Percentiles rank a stretch among this genome's conserved stretches.
Conservation (phyloP, 2,329 filamentous ascomycete species). For the Samsoniella hepiali region DNA sequence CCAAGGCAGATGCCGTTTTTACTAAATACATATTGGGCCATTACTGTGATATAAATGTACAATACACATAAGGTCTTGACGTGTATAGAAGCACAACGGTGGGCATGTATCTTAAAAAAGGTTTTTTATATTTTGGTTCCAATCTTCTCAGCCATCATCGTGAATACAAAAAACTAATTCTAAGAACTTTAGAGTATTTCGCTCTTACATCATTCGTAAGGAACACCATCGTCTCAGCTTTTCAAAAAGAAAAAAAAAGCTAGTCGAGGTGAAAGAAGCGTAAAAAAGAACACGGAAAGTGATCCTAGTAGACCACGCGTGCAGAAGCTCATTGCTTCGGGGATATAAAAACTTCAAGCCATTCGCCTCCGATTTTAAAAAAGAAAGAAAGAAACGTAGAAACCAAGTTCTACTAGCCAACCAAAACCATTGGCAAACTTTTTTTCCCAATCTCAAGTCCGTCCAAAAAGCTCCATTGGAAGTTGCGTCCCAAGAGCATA, state of each 20-base stretch:
- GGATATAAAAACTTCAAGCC: conserved; percentile 11
- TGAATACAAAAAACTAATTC: conserved; percentile 8
- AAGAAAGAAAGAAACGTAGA: conserved; percentile 23
- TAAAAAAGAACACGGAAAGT: not conserved
- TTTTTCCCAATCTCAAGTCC: conserved; percentile 5
- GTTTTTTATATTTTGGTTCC: not conserved
- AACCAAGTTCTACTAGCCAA: conserved; percentile 3
- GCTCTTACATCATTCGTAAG: conserved; percentile 19
- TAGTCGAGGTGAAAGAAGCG: conserved; percentile 6
- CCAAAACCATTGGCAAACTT: conserved; percentile 2
- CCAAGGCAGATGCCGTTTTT: not conserved
- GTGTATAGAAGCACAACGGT: not conserved
- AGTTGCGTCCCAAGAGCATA: not conserved
- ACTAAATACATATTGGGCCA: not conserved
- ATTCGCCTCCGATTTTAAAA: conserved; percentile 8
- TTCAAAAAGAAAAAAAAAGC: not conserved
- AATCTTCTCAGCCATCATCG: not conserved
- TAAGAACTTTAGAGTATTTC: conserved; percentile 1
- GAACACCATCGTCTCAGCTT: not conserved
- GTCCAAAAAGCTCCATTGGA: conserved; percentile 13
- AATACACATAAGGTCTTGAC: too few relatives aligned
- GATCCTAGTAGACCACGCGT: not conserved
- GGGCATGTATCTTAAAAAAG: not conserved
- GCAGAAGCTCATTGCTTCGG: not conserved
- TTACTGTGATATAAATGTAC: too few relatives aligned